Evolutionary conservation across 257 asterid genomes (phyloP), one percentile per base, ranked within the genome.

Genomic region (Catharanthus roseus): DNA sequence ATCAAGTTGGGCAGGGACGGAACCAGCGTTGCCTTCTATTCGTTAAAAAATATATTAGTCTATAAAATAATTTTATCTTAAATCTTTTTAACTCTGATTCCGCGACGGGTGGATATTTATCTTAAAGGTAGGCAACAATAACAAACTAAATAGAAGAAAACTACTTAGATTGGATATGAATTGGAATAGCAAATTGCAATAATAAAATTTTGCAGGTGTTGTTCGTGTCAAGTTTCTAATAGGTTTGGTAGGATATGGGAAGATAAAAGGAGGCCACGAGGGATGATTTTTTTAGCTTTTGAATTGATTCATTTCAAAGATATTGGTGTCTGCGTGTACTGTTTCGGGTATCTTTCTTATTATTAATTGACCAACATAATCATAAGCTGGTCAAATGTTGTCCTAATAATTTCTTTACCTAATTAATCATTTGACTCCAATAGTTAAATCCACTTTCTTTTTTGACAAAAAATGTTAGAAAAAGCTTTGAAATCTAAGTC

Each of bases 391-490:
- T 68, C 64, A 24, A 68, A 51, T 31, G 29, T 23, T 2, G 0
- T 10, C 58, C 57, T 16, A 23, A 34, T 44, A 38, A 38, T 38
- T 3, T 38, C 42, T 38, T 38, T 38, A 38, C 42, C 42, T n/a
- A n/a, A n/a, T n/a, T n/a, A 51, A 68, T 51, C 63, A 50, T 51
- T 51, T 68, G 72, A 51, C 64, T 50, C 34, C 49, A 49, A 51
- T 41, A 34, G 36, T 68, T 34, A 68, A 49, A 19, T 1, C 63
- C 15, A 15, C 49, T 42, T 16, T 19, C 10, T 47, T 68, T 38
- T 31, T 50, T 29, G 13, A 50, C 33, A 19, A n/a, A 19, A n/a
- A 51, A 36, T 10, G 18, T 28, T 13, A 28, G 45, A 38, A 38
- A n/a, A n/a, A n/a, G n/a, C n/a, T n/a, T n/a, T n/a, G n/a, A n/a